Evolutionary conservation across 2,329 filamentous ascomycete genomes (phyloP), one percentile per base, ranked within the genome.

Genomic region (Myriosclerotinia duriaeana): DNA sequence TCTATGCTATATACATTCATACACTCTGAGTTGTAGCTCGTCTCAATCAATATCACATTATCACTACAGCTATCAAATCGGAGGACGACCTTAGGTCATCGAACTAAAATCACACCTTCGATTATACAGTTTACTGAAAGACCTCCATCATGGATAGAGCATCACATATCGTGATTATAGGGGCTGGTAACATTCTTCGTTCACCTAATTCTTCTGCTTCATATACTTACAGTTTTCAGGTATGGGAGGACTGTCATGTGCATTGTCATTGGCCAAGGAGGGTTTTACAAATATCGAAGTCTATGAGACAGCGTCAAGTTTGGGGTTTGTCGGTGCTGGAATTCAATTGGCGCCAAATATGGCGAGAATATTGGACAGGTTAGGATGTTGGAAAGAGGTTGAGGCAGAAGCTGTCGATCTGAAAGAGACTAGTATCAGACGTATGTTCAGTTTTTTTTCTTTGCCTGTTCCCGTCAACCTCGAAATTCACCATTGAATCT

Each of bases 331-430:
- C 0, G 92, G 92, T 34, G 92, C 92, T 1, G 92, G 92, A 6
- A 94, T 95, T 71, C 92, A 96, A 76, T 82, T 94, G 67, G 90
- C 91, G 0, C 91, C 91, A 0, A 96, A 95, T 71, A 90, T 94
- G 84, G 87, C 88, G 4, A 85, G 90, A 2, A 89, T 95, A 11
- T 82, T 95, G 15, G 88, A 92, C 74, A 80, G 83, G 17, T 79
- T 93, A 50, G 91, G 88, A 12, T 89, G 89, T 67, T 94, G 91
- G 90, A 78, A 83, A 22, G 81, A 83, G 20, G 91, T 95, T 69
- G 85, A 85, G 69, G 83, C 81, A 48, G 89, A 93, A 75, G 89
- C 89, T 3, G 90, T 91, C 0, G 84, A 88, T 67, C 83, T 93
- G 67, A 83, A 83, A 67, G 87, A 88, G 67, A 92, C 89, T 1